Evolutionary conservation across 2,329 filamentous ascomycete species (phyloP), one percentile per base, ranked within the genome.

Genomic region (Hymenoscyphus albidus): DNA sequence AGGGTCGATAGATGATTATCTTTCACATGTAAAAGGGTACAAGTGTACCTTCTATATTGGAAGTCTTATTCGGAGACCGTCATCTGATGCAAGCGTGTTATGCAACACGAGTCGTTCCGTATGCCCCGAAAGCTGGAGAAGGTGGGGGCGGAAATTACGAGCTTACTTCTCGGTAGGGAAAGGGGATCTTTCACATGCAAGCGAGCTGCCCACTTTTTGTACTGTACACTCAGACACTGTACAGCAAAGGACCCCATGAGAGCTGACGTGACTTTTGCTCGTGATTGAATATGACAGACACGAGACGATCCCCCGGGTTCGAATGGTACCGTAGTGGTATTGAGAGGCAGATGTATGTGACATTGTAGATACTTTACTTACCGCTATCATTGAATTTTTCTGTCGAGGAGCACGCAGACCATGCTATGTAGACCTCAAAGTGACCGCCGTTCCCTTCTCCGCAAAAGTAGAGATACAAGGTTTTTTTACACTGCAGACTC

Each of bases 101-200:
- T 51, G 44, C 44, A 51, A 27, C 54, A 57, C 22, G 54, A 57
- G 54, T 57, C 54, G 54, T 14, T 57, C 44, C 44, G 18, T 22
- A 6, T n/a, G 27, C 32, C 6, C 54, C 54, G 54, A 57, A 57
- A 57, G 27, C 54, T 57, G 54, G 54, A 57, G 54, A 57, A 57
- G 54, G 44, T 35, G 35, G 44, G 44, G 44, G 14, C 10, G 22
- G 22, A 51, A n/a, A 51, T n/a, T 51, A n/a, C 18, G 44, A 18
- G n/a, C 13, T 18, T 16, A n/a, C 14, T n/a, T 48, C 18, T 48
- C 16, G 42, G 42, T n/a, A 9, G n/a, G 16, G 3, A n/a, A 35
- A 57, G 16, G 54, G 54, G 13, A 10, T 32, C 54, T 57, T 57
- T 57, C 54, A 57, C 54, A 57, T 57, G 54, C 54, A n/a, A 32